Evolutionary conservation across 768 basidiomycete species (phyloP).

Genomic region (Rhodocollybia butyracea): DNA sequence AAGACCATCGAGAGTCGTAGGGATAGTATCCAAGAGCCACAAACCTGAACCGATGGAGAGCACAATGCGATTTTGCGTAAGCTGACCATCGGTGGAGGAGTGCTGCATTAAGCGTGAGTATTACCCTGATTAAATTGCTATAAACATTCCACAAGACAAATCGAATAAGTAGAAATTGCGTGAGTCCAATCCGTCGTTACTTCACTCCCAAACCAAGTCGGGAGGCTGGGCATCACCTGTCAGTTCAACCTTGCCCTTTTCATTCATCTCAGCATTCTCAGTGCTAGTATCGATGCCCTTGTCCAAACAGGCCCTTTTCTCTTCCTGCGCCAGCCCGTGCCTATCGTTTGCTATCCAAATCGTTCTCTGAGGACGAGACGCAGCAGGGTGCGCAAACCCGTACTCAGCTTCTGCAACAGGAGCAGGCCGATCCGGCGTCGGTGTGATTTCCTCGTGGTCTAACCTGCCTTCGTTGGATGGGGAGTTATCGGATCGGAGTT

Average conservation of each 20-base stretch:
- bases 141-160: no score
- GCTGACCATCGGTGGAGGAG: no score
- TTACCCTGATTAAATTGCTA: no score
- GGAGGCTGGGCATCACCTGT: constrained; percentile 35
- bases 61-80: no score
- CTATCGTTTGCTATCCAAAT: constrained; percentile 85
- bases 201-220: constrained; percentile 17
- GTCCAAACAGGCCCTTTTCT: constrained; percentile 52
- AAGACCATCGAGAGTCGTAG: no score
- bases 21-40: no score
- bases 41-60: no score
- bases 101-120: no score
- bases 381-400: constrained; percentile 88
- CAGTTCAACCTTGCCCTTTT: constrained; percentile 58
- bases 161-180: no score
- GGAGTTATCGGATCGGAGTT: not conserved
- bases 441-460: constrained; percentile 8
- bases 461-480: not conserved
- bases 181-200: no score
- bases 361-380: constrained; percentile 64
- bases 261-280: constrained; percentile 55
- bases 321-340: constrained; percentile 59
- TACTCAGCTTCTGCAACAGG: constrained; percentile 38
- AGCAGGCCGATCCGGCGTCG: constrained; percentile 6
- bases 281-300: constrained; percentile 48